These are phyloP conservation scores for Aspergillus neotritici DNA, from an alignment of 2,329 filamentous ascomycete genomes.

Conservation along the genomic window DNA sequence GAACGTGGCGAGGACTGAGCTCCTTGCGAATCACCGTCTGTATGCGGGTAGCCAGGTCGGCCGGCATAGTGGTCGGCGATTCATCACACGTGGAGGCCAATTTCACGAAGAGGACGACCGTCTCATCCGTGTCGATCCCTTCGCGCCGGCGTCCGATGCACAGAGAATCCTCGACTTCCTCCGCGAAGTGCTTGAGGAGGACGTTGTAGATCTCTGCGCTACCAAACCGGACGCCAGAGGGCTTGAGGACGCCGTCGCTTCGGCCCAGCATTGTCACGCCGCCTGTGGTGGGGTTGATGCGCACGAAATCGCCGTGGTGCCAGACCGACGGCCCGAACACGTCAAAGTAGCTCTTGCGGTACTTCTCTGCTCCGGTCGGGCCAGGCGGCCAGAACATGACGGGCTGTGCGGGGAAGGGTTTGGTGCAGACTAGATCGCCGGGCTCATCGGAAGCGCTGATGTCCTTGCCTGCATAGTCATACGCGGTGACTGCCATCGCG, in stretches of 20 bases:
- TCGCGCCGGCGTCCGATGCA: slow-evolving; percentile 73
- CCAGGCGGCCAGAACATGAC: slow-evolving; percentile 75
- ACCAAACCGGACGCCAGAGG: slow-evolving; percentile 83
- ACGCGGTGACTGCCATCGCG: slow-evolving; percentile 65
- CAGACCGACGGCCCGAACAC: slow-evolving; percentile 64
- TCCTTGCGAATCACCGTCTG: slow-evolving; percentile 66
- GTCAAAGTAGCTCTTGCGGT: slow-evolving; percentile 80
- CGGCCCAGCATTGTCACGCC: slow-evolving; percentile 87
- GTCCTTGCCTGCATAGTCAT: slow-evolving; percentile 54
- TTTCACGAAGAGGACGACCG: slow-evolving; percentile 82
- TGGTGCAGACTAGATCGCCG: slow-evolving; percentile 81
- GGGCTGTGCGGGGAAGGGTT: slow-evolving; percentile 85
- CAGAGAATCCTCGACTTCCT: slow-evolving; percentile 74
- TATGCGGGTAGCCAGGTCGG: slow-evolving; percentile 58
- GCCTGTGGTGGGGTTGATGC: slow-evolving; percentile 63
- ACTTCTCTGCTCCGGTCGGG: slow-evolving; percentile 64
- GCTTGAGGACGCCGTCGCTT: slow-evolving; percentile 89
- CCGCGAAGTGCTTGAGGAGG: slow-evolving; percentile 73
- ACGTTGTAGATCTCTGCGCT: slow-evolving; percentile 95
- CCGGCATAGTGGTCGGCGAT: slow-evolving; percentile 43
- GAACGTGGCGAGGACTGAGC: slow-evolving; percentile 84
- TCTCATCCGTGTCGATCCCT: slow-evolving; percentile 69
- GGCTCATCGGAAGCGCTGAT: slow-evolving; percentile 60
- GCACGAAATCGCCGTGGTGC: slow-evolving; percentile 93
- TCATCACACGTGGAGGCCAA: slow-evolving; percentile 46